phyloP scores from a whole-genome alignment of 768 basidiomycete genomes.

The Agaricus sinodeliciosus region DNA sequence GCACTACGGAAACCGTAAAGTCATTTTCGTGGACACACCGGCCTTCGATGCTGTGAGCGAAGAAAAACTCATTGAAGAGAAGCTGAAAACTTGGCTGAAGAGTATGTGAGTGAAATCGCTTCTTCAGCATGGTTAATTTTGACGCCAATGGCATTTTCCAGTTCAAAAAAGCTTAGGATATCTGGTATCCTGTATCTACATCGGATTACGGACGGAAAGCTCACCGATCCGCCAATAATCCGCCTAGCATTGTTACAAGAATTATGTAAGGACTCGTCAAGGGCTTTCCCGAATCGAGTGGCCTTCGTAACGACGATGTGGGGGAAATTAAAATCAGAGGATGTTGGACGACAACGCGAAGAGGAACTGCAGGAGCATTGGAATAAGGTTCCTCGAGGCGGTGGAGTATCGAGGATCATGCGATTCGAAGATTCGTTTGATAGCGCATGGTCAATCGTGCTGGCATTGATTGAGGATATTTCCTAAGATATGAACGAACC shows the following conservation, averaged over 20 bases:
- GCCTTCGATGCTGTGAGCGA: conserved; percentile 11
- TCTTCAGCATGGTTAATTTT: too few relatives aligned
- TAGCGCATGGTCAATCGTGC: conserved; percentile 8
- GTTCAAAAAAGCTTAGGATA: conserved; percentile 10
- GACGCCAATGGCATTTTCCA: background rate
- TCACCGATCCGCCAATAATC: conserved; percentile 11
- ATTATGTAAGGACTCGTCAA: background rate
- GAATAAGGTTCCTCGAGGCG: conserved; percentile 2
- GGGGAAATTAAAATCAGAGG: conserved; percentile 1
- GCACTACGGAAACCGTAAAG: background rate
- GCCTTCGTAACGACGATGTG: conserved; percentile 14
- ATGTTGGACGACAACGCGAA: conserved; percentile 4
- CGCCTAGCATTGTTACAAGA: conserved; percentile 8
- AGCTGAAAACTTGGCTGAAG: conserved; percentile 11
- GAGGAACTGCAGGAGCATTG: conserved; percentile 7
- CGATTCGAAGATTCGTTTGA: conserved; percentile 3
- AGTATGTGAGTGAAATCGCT: conserved; percentile 6
- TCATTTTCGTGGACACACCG: conserved; percentile 14
- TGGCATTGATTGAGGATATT: background rate
- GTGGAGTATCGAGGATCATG: background rate
- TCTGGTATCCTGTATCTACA: conserved; percentile 13
- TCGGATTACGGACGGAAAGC: conserved; percentile 11
- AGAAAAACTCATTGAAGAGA: conserved; percentile 8
- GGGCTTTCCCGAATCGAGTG: conserved; percentile 9
- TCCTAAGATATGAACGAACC: background rate